A percentile compares a stretch with the other conserved stretches of the same genome.
Evolutionary conservation across 2,329 filamentous ascomycete genomes (phyloP).

Genomic region (Fusarium fujikuroi): DNA sequence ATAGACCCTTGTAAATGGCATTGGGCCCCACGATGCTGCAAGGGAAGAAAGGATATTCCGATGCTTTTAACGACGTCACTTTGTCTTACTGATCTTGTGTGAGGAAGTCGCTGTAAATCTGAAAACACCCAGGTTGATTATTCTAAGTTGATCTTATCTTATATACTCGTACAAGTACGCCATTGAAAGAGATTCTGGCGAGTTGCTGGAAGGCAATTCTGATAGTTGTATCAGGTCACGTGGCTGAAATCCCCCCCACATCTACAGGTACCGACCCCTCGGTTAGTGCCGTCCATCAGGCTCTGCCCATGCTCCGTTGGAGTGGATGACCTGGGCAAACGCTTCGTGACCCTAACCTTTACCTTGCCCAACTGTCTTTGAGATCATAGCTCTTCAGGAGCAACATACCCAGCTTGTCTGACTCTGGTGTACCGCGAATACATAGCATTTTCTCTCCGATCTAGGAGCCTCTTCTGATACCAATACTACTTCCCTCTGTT

Average conservation of each 20-base stretch:
- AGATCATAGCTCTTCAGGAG: conserved; percentile 22
- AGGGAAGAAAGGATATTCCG: conserved; percentile 46
- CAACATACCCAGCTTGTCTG: conserved; percentile 17
- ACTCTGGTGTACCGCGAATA: conserved; percentile 2
- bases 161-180: too few species aligned
- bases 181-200: not conserved
- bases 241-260: conserved; percentile 33
- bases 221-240: conserved; percentile 26
- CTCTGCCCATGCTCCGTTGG: conserved; percentile 34
- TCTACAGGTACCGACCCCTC: conserved; percentile 44
- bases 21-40: conserved; percentile 33
- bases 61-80: conserved; percentile 41
- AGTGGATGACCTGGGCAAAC: conserved; percentile 36
- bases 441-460: not conserved
- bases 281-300: conserved; percentile 44
- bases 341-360: conserved; percentile 35
- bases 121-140: not conserved
- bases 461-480: not conserved
- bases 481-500: not conserved
- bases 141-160: too few species aligned
- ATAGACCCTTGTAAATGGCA: conserved; percentile 39
- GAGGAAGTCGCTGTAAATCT: not conserved
- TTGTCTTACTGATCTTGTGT: not conserved
- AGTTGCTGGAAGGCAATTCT: not conserved
- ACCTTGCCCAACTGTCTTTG: conserved; percentile 21